Evolutionary conservation across 352 stramenopile species (phyloP).

Genomic region (Phytophthora meadii): DNA sequence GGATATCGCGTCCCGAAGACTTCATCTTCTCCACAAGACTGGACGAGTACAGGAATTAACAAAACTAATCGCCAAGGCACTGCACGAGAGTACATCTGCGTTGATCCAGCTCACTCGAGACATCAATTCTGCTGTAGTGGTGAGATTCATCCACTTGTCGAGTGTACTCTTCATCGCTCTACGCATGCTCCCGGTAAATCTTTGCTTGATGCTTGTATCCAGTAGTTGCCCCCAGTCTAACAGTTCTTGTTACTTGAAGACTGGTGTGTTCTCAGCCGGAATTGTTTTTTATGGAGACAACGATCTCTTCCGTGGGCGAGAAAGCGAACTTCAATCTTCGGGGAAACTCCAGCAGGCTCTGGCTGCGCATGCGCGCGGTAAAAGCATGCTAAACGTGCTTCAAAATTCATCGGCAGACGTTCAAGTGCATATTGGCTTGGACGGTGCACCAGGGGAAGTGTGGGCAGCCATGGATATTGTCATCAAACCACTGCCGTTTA

Average conservation of each 20-base stretch:
- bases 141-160: constrained; percentile 21
- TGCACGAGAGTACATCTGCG: constrained; percentile 36
- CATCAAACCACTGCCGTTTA: constrained; percentile 9
- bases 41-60: constrained; percentile 35
- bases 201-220: neutral
- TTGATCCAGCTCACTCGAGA: constrained; percentile 22
- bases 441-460: constrained; percentile 34
- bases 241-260: constrained; percentile 7
- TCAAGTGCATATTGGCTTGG: constrained; percentile 50
- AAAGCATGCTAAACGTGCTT: constrained; percentile 35
- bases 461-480: constrained; percentile 32
- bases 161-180: constrained; percentile 42
- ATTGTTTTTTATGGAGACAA: constrained; percentile 34
- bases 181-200: constrained; percentile 48
- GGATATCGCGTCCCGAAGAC: constrained; percentile 9
- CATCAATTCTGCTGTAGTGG: constrained; percentile 25
- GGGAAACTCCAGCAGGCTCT: constrained; percentile 41
- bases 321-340: constrained; percentile 27
- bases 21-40: constrained; percentile 23
- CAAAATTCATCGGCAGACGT: constrained; percentile 38
- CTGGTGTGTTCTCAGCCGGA: constrained; percentile 22
- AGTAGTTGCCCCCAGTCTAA: constrained; percentile 2
- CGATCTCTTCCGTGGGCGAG: constrained; percentile 17
- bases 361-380: constrained; percentile 27
- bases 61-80: constrained; percentile 27